Evolutionary conservation across 148 eudicot genomes (phyloP), one percentile per base, ranked within the genome.

Genomic region (Chenopodium suecicum): DNA sequence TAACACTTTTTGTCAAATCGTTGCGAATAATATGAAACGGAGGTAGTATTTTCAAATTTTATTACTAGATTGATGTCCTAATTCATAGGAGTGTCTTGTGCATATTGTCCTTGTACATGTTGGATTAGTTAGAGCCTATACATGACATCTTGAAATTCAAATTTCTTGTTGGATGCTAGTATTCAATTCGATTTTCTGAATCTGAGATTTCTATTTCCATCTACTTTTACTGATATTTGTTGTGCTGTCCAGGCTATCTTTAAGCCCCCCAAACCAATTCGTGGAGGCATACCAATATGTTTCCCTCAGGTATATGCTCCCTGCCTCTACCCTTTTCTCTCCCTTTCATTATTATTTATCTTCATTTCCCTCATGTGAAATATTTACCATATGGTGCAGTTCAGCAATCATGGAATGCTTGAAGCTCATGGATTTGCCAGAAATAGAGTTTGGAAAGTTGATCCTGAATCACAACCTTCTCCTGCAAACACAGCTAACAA

Each of bases 281-380:
- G 99, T 78, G 99, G 99, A 83, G 99, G 99, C 73, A 96, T 96
- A 86, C 99, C 99, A 41, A 83, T 96, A 76, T 92, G 97, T 90
- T 96, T 96, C 85, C 99, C 99, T 73, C 99, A 96, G 86, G 99
- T 96, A 84, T 79, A 91, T 77, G 66, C 71, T 56, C 72, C 31
- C 3, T 6, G 44, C 44, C 5, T 56, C 19, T 62, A 47, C 23
- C 4, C 66, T 69, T 31, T 31, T 0, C 1, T 25, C 9, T 68
- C 41, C 2, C n/a, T 4, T 3, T 20, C 5, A 66, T 20, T 52
- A 34, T 52, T 27, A 27, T 37, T 52, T 72, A 19, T 81, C 32
- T 31, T 65, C 13, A 76, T 27, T 70, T 16, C 63, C 9, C 9
- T 32, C 65, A 62, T 47, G 7, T 11, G 14, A 50, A 74, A 79